Evolutionary conservation across 1,139 yeast species (phyloP), one percentile per base, ranked within the genome.

Genomic region (Saccharomyces hybrid): DNA sequence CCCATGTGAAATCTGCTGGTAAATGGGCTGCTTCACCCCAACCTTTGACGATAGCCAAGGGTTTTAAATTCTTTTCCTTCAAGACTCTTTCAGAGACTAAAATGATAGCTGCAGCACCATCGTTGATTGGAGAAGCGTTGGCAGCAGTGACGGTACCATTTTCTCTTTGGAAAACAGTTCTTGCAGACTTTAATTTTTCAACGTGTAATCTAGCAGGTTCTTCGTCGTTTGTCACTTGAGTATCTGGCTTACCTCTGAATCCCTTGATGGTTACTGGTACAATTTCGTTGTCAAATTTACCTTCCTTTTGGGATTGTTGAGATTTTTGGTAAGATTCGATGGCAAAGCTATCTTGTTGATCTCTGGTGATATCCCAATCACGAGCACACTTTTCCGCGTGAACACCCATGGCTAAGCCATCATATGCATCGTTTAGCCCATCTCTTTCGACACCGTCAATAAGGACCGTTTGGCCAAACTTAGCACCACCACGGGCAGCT

Each of bases 11-110:
- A 75, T 89, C 95, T 65, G 85, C 81, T 62, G 99, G 98, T 51
- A 83, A 83, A 71, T 90, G 90, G 55, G 96, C 98, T 67, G 97
- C 98, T 73, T 93, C 99, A 74, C 96, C 98, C 96, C 97, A 91
- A 59, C 97, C 96, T 55, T 81, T 70, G 65, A 93, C 84, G 72
- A 83, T 82, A 59, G 97, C 98, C 62, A 93, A 74, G 61, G 99
- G 98, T 70, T 78, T 88, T 69, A 93, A 77, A 49, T 87, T 86
- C 64, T 90, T 81, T 78, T 91, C 96, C 72, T 83, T 81, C 66
- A 89, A 79, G 76, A 89, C 89, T 60, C 77, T 76, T 70, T 82
- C 97, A 55, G 96, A 86, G 54, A 88, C 95, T 64, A 93, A 79
- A 51, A 93, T 77, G 49, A 93, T 81, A 50, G 98, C 98, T 58